A percentile compares a stretch with the other conserved stretches of the same genome.
Conservation (phyloP, 495 filamentous ascomycete genomes). For the Aspergillus sparsus region DNA sequence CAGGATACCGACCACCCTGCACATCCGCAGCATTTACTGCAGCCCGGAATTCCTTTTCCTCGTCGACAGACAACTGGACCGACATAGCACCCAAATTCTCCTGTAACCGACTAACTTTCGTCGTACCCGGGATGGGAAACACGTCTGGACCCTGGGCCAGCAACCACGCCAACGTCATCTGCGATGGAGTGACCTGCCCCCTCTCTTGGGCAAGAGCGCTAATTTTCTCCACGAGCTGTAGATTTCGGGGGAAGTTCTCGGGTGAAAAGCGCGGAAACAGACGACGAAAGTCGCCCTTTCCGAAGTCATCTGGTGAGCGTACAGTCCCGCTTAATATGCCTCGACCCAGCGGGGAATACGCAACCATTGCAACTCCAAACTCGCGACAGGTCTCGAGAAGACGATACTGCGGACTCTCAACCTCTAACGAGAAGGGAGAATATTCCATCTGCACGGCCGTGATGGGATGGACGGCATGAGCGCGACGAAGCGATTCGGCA, state of each 20-base stretch:
- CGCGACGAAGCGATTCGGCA: slow-evolving; percentile 56
- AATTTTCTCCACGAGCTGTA: slow-evolving; percentile 43
- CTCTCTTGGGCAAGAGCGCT: slow-evolving; percentile 48
- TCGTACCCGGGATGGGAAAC: slow-evolving; percentile 61
- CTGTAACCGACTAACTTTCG: slow-evolving; percentile 54
- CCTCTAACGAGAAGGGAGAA: slow-evolving; percentile 35
- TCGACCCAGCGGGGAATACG: slow-evolving; percentile 48
- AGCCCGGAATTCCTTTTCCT: slow-evolving; percentile 50
- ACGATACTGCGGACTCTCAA: slow-evolving; percentile 49
- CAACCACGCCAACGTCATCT: slow-evolving; percentile 56
- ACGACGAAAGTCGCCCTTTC: slow-evolving; percentile 30
- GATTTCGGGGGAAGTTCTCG: slow-evolving; percentile 53
- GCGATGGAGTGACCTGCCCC: slow-evolving; percentile 39
- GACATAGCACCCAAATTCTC: slow-evolving; percentile 55
- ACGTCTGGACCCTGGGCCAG: slow-evolving; percentile 54
- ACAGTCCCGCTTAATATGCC: slow-evolving; percentile 41
- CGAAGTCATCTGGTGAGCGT: slow-evolving; percentile 37
- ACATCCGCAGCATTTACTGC: slow-evolving; percentile 44
- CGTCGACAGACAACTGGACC: slow-evolving; percentile 50
- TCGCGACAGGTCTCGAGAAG: slow-evolving; percentile 52
- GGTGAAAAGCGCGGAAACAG: slow-evolving; percentile 47
- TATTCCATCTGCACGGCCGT: slow-evolving; percentile 60
- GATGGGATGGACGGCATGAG: slow-evolving; percentile 55
- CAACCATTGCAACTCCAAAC: slow-evolving; percentile 44
- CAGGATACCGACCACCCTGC: slow-evolving; percentile 40